Base-by-base conservation (phyloP, 768 basidiomycete species). In the Suillus discolor region DNA sequence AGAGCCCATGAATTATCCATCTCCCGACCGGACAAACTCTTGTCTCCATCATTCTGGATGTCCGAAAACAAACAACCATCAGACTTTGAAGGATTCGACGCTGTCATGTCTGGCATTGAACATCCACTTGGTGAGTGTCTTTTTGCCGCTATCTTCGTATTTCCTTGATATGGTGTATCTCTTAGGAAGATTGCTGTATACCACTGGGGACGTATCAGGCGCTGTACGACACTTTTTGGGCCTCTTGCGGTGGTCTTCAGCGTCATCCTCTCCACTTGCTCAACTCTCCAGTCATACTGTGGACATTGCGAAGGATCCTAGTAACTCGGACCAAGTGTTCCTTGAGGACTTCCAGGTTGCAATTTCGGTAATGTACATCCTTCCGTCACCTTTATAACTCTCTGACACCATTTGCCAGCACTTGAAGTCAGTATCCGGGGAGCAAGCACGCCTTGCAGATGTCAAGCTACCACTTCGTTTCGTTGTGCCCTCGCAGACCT, bases 301-400 rank as follows among this genome's bases (percentile, higher is more conserved):
- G 49, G 55, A 79, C 77, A 67, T 72, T 67, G 42, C 69, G 68
- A 20, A 76, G 77, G 64, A 81, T 59, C 71, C 71, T 12, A 67
- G 71, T 5, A 76, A 77, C 53, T 82, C 85, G 55, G 91, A 90
- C 64, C 90, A 88, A 65, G 81, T 93, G 7, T 90, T 86, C 65
- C 73, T 98, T 42, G 93, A 97, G 65, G 97, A 99, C 78, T 93
- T 99, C 71, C 85, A 87, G 28, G 87, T 95, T 16, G 94, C 97
- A 6, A 91, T 92, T 71, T 84, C 88, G 73, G 96, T 96, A 73
- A 65, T 83, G 69, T 23, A n/a, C 62, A 44, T 15, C 15, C 2
- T 38, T 62, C 23, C 25, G 8, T 63, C 42, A 20, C 28, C 20
- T 9, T n/a, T 42, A 6, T 41, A 57, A 34, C 57, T n/a, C 49